These are phyloP conservation scores for Neonectria faginata DNA, from an alignment of 2,329 filamentous ascomycete genomes.

Conservation along the genomic window DNA sequence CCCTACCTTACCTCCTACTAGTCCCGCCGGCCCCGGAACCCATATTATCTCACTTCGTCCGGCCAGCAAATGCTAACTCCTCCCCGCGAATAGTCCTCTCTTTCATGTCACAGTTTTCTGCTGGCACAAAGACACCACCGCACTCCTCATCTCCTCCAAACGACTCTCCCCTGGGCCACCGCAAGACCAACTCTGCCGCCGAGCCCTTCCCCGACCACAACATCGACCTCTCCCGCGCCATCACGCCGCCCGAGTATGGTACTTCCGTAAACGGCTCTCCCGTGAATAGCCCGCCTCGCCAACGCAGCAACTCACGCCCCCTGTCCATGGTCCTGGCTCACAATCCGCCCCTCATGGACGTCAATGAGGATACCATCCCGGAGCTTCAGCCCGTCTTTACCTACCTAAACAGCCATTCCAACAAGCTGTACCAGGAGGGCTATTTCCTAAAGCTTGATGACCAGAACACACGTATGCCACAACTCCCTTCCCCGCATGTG, in stretches of 20 bases:
- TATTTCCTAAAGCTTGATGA: conserved; percentile 98
- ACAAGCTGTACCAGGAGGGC: conserved; percentile 97
- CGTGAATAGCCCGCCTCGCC: conserved; percentile 56
- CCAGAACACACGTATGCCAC: conserved; percentile 82
- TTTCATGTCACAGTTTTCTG: conserved; percentile 86
- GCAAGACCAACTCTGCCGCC: conserved; percentile 46
- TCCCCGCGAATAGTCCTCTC: conserved; percentile 74
- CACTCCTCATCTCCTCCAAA: conserved; percentile 58
- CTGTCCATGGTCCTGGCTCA: conserved; percentile 89
- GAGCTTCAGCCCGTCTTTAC: conserved; percentile 95
- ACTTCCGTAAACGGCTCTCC: conserved; percentile 57
- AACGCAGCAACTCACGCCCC: conserved; percentile 72
- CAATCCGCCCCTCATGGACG: conserved; percentile 86
- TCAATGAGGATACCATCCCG: conserved; percentile 85
- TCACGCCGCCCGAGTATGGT: conserved; percentile 59
- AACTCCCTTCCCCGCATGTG: conserved; percentile 13
- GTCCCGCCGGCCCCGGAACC: conserved; percentile 26
- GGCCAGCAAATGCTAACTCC: conserved; percentile 39
- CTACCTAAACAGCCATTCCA: conserved; percentile 92
- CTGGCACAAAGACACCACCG: conserved; percentile 59
- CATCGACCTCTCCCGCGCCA: conserved; percentile 52
- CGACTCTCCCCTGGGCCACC: conserved; percentile 49
- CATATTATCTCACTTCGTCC: conserved; percentile 46
- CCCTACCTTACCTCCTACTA: conserved; percentile 3
- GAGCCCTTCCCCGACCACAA: conserved; percentile 53